These are phyloP conservation scores for Paramecium pentaurelia DNA, from an alignment of 73 alveolate species.

Conservation along the genomic window DNA sequence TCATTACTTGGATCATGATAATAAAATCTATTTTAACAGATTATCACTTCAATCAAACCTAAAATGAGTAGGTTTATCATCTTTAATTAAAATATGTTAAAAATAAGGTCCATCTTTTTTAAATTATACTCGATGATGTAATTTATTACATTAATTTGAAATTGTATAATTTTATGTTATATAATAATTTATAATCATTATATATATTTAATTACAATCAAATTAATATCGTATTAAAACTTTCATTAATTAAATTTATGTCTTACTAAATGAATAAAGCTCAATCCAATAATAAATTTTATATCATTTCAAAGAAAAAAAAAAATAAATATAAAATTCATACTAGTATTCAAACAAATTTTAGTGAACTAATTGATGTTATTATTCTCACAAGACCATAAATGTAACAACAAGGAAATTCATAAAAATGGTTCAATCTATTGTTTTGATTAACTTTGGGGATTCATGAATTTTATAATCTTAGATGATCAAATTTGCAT, in stretches of 20 bases:
- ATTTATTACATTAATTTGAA: background rate
- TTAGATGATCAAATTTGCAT: background rate
- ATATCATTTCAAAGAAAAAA: background rate
- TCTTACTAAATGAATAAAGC: background rate
- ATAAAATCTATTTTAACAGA: background rate
- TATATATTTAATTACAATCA: background rate
- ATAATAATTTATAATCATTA: background rate
- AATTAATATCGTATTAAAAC: background rate
- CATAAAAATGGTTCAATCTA: background rate
- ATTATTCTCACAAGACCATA: background rate
- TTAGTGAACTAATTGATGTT: conserved; percentile 22
- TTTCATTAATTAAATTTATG: background rate
- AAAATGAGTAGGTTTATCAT: background rate
- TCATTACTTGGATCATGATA: background rate
- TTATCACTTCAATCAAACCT: background rate
- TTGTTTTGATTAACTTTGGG: background rate
- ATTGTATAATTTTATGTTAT: background rate
- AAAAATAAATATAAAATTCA: conserved; percentile 35
- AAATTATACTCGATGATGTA: background rate
- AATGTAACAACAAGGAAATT: background rate
- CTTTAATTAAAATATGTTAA: background rate
- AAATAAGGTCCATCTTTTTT: background rate
- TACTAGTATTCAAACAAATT: background rate
- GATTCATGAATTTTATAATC: background rate
- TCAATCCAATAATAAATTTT: background rate